phyloP scores from a whole-genome alignment of 164 flowering plant genomes.

The Umbellularia californica region DNA sequence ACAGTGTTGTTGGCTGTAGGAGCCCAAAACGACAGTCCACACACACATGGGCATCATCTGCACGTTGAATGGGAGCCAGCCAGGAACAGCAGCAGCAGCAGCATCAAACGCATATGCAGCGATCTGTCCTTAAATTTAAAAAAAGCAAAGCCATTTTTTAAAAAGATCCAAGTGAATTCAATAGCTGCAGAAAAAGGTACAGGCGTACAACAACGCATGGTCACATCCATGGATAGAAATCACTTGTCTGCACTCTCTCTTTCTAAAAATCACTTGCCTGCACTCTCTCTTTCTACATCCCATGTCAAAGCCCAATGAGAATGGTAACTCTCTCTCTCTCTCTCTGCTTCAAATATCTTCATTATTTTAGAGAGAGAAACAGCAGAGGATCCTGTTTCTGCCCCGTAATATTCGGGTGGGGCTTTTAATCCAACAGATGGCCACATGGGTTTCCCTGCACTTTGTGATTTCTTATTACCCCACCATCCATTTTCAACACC shows the following conservation, averaged over 20 bases:
- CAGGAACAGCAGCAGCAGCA: neutral
- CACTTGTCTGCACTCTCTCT: neutral
- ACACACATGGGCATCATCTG: neutral
- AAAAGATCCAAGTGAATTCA: neutral
- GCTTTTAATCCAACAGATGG: slow-evolving; percentile 1
- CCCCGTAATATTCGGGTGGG: slow-evolving; percentile 9
- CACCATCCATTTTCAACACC: neutral
- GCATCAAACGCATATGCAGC: neutral
- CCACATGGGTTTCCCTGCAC: slow-evolving; percentile 5
- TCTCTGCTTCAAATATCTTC: neutral
- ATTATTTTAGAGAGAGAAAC: neutral
- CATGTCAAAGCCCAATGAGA: neutral
- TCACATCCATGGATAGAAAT: slow-evolving; percentile 7
- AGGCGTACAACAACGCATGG: slow-evolving; percentile 6
- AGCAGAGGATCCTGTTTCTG: neutral
- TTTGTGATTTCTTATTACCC: neutral
- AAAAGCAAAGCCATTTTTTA: neutral
- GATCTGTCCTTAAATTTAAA: neutral
- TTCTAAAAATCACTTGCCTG: neutral
- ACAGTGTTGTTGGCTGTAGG: neutral
- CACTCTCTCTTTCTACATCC: neutral
- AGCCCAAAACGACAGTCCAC: slow-evolving; percentile 2
- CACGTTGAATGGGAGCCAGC: neutral
- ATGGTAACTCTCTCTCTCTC: slow-evolving; percentile 1
- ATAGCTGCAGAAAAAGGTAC: neutral